Base-by-base conservation (phyloP, 208 protist genomes). In the Acanthamoeba lenticulata region DNA sequence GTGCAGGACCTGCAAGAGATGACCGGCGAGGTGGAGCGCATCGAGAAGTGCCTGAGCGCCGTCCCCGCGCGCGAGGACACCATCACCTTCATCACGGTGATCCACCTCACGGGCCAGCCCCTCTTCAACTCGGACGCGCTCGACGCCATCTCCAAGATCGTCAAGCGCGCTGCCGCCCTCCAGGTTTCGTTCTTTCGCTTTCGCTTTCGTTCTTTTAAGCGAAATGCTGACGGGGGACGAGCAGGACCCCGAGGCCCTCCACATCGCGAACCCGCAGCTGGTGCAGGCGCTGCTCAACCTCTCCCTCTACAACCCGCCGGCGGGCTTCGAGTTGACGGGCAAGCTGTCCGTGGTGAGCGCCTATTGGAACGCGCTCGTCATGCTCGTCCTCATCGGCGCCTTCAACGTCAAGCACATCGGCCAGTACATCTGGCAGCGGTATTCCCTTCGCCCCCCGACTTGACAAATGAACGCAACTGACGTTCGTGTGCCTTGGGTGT, bases 101-200 rank as follows among this genome's bases (percentile, higher is more conserved):
- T 93, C 40, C 88, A 93, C 38, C 60, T 93, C 9, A 93, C 88
- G 5, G 88, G 88, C 27, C 88, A 29, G 60, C 88, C 88, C 15
- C 65, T 93, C 24, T 93, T 62, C 88, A 93, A 93, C 45, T 69
- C 62, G 4, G 88, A 93, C n/a, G 88, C 88, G 3, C 38, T 90
- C 15, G 83, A 90, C 29, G 55, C 55, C 38, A 67, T 93, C 21
- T 27, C 32, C 27, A 69, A 77, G 88, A 36, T 93, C 13, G 40
- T 93, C n/a, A 93, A 79, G 27, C 52, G 88, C 38, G 88, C 88
- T 27, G 88, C 65, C 19, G 6, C 57, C 21, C 49, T 90, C 34
- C 81, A 90, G 74, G 74, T 86, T 21, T 60, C 17, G 9, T 24
- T 60, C 27, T 60, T 24, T 24, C 52, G 15, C 52, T 21, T 24